Base-by-base conservation (phyloP, 148 eudicot species). In the Cornus suecica region DNA sequence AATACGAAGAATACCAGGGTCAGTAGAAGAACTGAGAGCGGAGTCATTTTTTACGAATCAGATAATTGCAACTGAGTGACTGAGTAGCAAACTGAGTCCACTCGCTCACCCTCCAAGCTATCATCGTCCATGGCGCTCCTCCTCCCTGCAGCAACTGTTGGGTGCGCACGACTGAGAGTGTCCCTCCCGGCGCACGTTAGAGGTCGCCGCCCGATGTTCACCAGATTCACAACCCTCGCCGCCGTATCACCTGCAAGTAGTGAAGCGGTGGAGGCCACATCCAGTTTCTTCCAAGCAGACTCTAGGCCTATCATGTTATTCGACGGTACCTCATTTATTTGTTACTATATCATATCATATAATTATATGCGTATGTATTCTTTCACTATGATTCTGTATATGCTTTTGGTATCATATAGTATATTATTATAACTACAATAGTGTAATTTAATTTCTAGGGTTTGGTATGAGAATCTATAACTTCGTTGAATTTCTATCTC, bases 231-330 rank as follows among this genome's bases (percentile, higher is more conserved):
- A 13, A 25, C 77, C 28, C 45, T 31, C 11, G 88, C 90, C 58
- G 71, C 78, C 41, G 16, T 77, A 51, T 80, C 83, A 41, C 68
- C 85, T 2, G 10, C 42, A 37, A 60, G 81, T 10, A 78, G 84
- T 34, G 78, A 78, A 70, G 81, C 61, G 87, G 83, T 75, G 75
- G 83, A 82, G 63, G 86, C 82, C 10, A 87, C 97, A n/a, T 85
- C 89, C 14, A 81, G 75, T 77, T 95, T 88, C 86, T 95, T 95
- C 66, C 87, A 89, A 22, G 60, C 78, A 27, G 99, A 95, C 68
- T 79, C 90, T 54, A 87, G 99, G 14, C 99, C 99, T 42, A 92
- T 95, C 72, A 95, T 95, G 99, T 83, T 95, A n/a, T 95, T 88
- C 64, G 99, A 95, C 70, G 99, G 99, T 95, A 86, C 6, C 1